Evolutionary conservation across 768 basidiomycete species (phyloP).

Genomic region (Psilocybe azurescens): DNA sequence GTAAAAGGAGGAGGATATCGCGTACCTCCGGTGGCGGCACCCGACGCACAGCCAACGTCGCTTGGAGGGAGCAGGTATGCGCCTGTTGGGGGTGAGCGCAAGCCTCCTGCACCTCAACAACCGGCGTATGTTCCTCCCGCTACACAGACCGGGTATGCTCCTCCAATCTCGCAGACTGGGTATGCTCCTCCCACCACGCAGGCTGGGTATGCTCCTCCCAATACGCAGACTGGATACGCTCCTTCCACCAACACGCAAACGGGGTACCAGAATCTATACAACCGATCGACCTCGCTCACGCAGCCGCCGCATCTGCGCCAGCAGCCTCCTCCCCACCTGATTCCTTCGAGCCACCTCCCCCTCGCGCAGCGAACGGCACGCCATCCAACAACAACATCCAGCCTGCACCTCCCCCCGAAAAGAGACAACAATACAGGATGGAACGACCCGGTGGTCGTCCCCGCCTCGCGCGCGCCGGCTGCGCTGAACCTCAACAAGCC

Average conservation of each 20-base stretch:
- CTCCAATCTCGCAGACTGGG: too few species aligned
- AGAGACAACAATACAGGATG: conserved; percentile 78
- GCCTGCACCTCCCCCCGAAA: conserved; percentile 59
- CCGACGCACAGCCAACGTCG: conserved; percentile 8
- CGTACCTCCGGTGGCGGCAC: not conserved
- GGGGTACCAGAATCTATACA: not conserved
- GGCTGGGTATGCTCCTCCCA: too few species aligned
- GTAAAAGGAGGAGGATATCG: conserved; percentile 26
- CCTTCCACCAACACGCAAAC: conserved; percentile 22
- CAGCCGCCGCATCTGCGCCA: conserved; percentile 47
- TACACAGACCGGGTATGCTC: not conserved
- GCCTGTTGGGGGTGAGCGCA: conserved; percentile 19
- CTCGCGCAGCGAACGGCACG: conserved; percentile 37
- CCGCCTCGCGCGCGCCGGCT: conserved; percentile 57
- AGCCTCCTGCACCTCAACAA: conserved; percentile 10
- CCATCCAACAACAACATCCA: conserved; percentile 19
- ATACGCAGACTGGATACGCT: conserved; percentile 31
- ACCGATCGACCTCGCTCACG: conserved; percentile 29
- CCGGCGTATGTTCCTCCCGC: conserved; percentile 17
- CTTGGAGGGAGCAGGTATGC: conserved; percentile 20
- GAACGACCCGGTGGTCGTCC: conserved; percentile 78
- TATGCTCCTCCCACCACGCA: too few species aligned
- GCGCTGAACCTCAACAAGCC: conserved; percentile 57
- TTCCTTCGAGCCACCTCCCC: conserved; percentile 44
- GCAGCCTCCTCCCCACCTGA: conserved; percentile 38